Evolutionary conservation across 495 filamentous ascomycete species (phyloP), one percentile per base, ranked within the genome.

Genomic region (Stereocaulon alpinum): DNA sequence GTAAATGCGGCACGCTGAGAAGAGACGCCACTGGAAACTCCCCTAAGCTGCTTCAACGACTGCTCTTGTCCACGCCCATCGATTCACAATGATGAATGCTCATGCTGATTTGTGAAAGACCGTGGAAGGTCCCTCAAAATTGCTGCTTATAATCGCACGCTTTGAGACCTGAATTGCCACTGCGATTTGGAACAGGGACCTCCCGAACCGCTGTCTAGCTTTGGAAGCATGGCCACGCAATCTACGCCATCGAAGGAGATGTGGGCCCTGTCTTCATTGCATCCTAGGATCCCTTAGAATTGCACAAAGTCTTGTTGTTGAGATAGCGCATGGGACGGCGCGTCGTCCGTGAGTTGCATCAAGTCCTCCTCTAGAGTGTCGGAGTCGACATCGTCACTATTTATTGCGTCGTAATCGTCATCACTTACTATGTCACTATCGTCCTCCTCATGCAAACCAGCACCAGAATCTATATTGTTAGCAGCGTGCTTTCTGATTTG

Each of bases 351-450:
- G 56, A 73, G 63, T 57, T 74, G 72, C 32, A 64, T 61, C 52
- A 73, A 71, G 65, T 88, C 83, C 69, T 94, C 89, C 50, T 87
- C 86, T 55, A 92, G 79, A 54, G 83, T 85, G 66, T 94, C 91
- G 34, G 89, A 95, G 71, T 95, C 91, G 68, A 95, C 80, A 71
- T 95, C 91, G 68, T 94, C 84, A 66, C 84, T 86, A 65, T 90
- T 84, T 64, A 85, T 85, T 65, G 82, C 82, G 58, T 87, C 85
- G 60, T 78, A 77, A 22, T 85, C 83, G 61, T 91, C 88, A 64
- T 95, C 90, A 74, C 89, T 94, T 61, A 88, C 91, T 37, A 89
- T 66, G 67, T 94, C 88, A 69, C 81, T 85, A 65, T 84, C 80
- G 56, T 88, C 85, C 7, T 80, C 81, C 60, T 79, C 72, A 20